phyloP scores from a whole-genome alignment of 192 early-diverging fungal genomes.

The Backusella parvicylindrica region DNA sequence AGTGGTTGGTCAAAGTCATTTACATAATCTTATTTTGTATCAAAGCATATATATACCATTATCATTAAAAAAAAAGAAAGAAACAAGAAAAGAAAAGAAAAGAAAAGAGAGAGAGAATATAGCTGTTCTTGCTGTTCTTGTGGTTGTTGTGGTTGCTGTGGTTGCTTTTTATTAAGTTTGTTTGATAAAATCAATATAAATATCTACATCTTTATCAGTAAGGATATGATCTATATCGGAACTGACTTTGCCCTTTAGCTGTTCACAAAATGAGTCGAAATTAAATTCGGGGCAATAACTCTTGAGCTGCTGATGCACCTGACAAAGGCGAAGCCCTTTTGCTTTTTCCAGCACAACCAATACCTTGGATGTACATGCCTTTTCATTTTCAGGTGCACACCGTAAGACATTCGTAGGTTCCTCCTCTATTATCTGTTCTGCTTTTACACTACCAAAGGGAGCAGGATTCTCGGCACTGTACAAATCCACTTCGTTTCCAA shows the following conservation, averaged over 20 bases:
- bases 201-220: not conserved
- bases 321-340: not conserved
- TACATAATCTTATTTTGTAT: not conserved
- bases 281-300: conserved; percentile 6
- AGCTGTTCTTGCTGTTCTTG: no score
- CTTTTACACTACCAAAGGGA: not conserved
- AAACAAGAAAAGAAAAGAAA: not conserved
- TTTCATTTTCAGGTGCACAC: conserved; percentile 10
- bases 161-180: not conserved
- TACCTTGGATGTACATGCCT: not conserved
- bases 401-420: not conserved
- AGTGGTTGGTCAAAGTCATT: not conserved
- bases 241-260: not conserved
- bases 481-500: not conserved
- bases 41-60: not conserved
- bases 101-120: no score
- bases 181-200: conserved; percentile 6
- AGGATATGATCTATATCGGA: not conserved
- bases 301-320: not conserved
- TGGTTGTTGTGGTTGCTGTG: no score
- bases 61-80: not conserved
- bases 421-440: not conserved
- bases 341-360: not conserved
- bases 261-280: not conserved
- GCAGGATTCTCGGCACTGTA: not conserved